Conservation (phyloP, 768 basidiomycete genomes). For the Tremella fuciformis region DNA sequence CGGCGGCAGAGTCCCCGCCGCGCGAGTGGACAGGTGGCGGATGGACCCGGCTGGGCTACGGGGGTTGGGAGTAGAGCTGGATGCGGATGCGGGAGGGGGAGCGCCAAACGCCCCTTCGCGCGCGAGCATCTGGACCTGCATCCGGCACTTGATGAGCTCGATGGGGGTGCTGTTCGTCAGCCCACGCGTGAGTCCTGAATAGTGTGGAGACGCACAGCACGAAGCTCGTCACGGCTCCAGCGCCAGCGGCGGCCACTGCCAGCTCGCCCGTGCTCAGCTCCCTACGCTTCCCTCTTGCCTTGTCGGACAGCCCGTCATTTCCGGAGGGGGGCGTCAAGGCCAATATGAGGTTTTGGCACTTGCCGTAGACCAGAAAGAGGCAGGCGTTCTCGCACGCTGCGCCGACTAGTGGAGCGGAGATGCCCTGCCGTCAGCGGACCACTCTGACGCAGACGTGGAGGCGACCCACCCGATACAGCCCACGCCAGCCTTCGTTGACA, state of each 20-base stretch:
- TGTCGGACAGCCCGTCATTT: constrained; percentile 22
- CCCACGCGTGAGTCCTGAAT: not conserved
- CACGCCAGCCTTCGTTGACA: constrained; percentile 73
- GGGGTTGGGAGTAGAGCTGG: constrained; percentile 11
- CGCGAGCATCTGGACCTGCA: constrained; percentile 90
- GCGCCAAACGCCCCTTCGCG: constrained; percentile 40
- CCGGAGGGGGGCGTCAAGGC: constrained; percentile 8
- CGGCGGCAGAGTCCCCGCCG: constrained; percentile 38
- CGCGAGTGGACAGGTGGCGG: constrained; percentile 16
- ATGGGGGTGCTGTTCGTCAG: constrained; percentile 69
- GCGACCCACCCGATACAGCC: constrained; percentile 75
- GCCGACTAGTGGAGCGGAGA: constrained; percentile 85
- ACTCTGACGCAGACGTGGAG: not conserved
- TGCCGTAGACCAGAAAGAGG: constrained; percentile 80
- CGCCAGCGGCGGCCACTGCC: constrained; percentile 76
- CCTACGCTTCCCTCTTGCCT: constrained; percentile 37
- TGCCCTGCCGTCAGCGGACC: constrained; percentile 59
- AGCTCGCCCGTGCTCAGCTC: constrained; percentile 59
- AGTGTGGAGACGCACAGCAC: constrained; percentile 62
- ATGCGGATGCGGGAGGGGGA: not conserved
- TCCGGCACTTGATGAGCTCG: constrained; percentile 93
- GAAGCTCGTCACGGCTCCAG: constrained; percentile 81
- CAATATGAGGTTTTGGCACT: constrained; percentile 56
- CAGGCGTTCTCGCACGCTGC: constrained; percentile 90
- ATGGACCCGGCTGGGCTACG: constrained; percentile 24